phyloP scores from a whole-genome alignment of 345 rosid species.

The Populus deltoides region DNA sequence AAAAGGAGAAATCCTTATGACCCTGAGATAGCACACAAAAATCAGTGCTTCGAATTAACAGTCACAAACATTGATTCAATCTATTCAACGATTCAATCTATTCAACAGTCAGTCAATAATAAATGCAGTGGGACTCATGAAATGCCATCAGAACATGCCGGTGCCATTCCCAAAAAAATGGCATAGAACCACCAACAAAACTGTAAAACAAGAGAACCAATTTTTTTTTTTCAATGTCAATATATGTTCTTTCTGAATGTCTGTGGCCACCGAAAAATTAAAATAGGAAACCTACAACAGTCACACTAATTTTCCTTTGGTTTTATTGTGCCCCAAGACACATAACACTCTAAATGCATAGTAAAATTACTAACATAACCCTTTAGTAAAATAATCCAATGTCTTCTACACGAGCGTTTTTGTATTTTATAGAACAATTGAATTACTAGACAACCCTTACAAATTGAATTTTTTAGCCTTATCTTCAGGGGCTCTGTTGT shows the following conservation, averaged over 20 bases:
- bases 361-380: too few species aligned
- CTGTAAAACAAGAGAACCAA: background rate
- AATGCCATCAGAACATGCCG: background rate
- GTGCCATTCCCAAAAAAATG: background rate
- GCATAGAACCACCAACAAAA: background rate
- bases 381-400: too few species aligned
- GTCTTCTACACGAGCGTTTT: too few species aligned
- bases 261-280: background rate
- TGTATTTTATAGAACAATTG: too few species aligned
- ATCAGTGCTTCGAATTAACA: slow-evolving; percentile 3
- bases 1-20: slow-evolving; percentile 95
- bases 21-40: slow-evolving; percentile 50
- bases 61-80: background rate
- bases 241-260: background rate
- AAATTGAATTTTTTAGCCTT: too few species aligned
- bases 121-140: background rate
- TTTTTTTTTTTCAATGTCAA: background rate
- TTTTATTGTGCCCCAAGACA: too few species aligned
- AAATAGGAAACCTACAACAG: background rate
- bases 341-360: too few species aligned
- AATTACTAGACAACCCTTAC: too few species aligned
- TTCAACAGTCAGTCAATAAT: background rate
- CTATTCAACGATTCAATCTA: background rate
- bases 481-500: too few species aligned
- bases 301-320: too few species aligned